Evolutionary conservation across 2,329 filamentous ascomycete genomes (phyloP).

Genomic region (Cytospora schulzeri): DNA sequence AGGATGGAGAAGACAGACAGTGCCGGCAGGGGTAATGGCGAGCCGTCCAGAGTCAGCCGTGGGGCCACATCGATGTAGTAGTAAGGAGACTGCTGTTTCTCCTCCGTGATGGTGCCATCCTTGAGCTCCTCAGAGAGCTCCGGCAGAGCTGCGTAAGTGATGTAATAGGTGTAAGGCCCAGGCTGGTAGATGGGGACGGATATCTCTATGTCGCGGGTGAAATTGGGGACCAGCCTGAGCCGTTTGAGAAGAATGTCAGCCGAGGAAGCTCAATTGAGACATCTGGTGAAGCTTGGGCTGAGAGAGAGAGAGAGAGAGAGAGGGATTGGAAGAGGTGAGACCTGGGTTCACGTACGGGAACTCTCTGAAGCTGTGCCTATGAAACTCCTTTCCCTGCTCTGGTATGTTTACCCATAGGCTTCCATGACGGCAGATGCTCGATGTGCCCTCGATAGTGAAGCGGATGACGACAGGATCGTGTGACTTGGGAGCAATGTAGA

Average conservation of each 20-base stretch:
- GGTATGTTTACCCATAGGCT: conserved; percentile 98
- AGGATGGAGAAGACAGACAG: conserved; percentile 91
- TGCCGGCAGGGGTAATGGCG: conserved; percentile 78
- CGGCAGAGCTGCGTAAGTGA: conserved; percentile 86
- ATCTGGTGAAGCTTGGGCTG: conserved; percentile 1
- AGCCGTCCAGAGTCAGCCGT: conserved; percentile 71
- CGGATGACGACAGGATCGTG: conserved; percentile 77
- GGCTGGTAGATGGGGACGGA: conserved; percentile 81
- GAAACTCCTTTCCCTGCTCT: conserved; percentile 72
- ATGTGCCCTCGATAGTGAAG: conserved; percentile 91
- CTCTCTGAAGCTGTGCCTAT: conserved; percentile 78
- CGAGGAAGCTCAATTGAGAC: conserved; percentile 5
- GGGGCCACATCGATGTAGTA: conserved; percentile 97
- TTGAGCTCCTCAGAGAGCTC: conserved; percentile 64
- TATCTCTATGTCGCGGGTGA: conserved; percentile 88
- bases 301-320: too few relatives aligned
- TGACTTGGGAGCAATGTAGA: conserved; percentile 80
- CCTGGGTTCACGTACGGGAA: conserved; percentile 69
- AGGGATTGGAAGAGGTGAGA: background rate
- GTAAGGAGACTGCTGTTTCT: conserved; percentile 68
- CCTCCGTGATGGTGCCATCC: conserved; percentile 48
- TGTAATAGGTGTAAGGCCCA: conserved; percentile 93
- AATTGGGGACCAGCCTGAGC: conserved; percentile 81
- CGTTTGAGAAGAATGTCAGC: conserved; percentile 22
- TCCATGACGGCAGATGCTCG: conserved; percentile 91